phyloP scores from a whole-genome alignment of 2,329 filamentous ascomycete species.

The Shiraia sp. region DNA sequence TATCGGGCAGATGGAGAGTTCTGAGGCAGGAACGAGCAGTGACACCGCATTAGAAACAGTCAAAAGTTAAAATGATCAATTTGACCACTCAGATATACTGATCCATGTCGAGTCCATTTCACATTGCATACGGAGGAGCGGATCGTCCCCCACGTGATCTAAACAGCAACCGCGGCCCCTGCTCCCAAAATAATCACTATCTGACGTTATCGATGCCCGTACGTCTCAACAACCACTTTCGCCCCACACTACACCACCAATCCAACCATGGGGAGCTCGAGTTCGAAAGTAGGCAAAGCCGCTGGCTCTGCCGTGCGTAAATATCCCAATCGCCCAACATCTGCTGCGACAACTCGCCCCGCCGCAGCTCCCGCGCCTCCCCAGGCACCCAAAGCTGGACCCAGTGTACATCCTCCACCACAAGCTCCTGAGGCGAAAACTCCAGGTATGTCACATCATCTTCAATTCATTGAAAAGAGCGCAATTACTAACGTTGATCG shows the following conservation, averaged over 20 bases:
- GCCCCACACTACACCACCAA: slow-evolving; percentile 12
- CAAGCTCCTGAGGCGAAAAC: slow-evolving; percentile 45
- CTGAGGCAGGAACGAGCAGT: slow-evolving; percentile 2
- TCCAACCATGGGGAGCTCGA: slow-evolving; percentile 59
- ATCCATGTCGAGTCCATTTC: neutral
- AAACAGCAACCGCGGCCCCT: slow-evolving; percentile 9
- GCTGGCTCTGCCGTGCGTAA: slow-evolving; percentile 57
- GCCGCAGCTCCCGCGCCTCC: slow-evolving; percentile 35
- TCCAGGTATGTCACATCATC: slow-evolving; percentile 36
- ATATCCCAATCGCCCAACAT: slow-evolving; percentile 57
- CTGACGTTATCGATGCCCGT: slow-evolving; percentile 26
- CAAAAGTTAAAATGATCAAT: slow-evolving; percentile 1
- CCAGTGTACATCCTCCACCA: slow-evolving; percentile 46
- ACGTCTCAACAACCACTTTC: slow-evolving; percentile 27
- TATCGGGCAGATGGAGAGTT: slow-evolving; percentile 56
- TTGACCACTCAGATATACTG: neutral
- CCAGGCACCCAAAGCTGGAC: slow-evolving; percentile 40
- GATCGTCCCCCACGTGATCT: slow-evolving; percentile 8
- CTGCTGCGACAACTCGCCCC: slow-evolving; percentile 36
- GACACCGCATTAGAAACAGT: slow-evolving; percentile 1
- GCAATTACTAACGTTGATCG: slow-evolving; percentile 1
- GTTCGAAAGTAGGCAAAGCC: slow-evolving; percentile 59
- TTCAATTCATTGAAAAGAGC: neutral
- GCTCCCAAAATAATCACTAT: slow-evolving; percentile 14
- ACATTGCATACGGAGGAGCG: neutral